phyloP scores from a whole-genome alignment of 768 basidiomycete genomes.

The Lactarius tabidus region DNA sequence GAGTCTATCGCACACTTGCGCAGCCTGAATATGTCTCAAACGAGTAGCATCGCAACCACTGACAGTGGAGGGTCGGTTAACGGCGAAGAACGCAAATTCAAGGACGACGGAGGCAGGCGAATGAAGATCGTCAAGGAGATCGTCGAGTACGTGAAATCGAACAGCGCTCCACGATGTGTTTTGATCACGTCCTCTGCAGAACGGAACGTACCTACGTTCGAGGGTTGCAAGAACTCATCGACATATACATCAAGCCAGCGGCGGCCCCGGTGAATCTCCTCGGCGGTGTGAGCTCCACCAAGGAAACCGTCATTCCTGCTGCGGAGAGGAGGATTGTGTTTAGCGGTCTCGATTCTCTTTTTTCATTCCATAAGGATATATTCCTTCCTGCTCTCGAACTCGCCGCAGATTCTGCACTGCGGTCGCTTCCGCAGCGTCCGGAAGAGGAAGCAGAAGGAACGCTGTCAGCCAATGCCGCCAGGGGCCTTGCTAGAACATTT shows the following conservation, averaged over 20 bases:
- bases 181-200: constrained; percentile 38
- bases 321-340: constrained; percentile 90
- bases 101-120: constrained; percentile 85
- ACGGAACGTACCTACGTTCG: constrained; percentile 95
- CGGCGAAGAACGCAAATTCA: constrained; percentile 78
- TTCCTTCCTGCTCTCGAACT: constrained; percentile 88
- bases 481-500: constrained; percentile 83
- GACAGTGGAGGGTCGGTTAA: constrained; percentile 61
- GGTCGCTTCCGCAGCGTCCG: constrained; percentile 40
- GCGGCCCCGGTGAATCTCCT: constrained; percentile 64
- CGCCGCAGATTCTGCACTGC: constrained; percentile 67
- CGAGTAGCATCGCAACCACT: constrained; percentile 69
- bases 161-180: constrained; percentile 11
- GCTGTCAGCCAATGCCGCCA: constrained; percentile 69
- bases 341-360: constrained; percentile 81
- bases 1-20: constrained; percentile 62
- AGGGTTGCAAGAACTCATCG: constrained; percentile 88
- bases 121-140: constrained; percentile 87
- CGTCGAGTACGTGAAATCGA: constrained; percentile 59
- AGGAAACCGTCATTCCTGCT: constrained; percentile 82
- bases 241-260: constrained; percentile 91
- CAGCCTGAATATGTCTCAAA: constrained; percentile 57
- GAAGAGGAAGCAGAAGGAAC: constrained; percentile 67
- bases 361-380: constrained; percentile 88
- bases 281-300: constrained; percentile 63